Conservation (phyloP, 2,329 filamentous ascomycete species). For the Sarocladium strictum region DNA sequence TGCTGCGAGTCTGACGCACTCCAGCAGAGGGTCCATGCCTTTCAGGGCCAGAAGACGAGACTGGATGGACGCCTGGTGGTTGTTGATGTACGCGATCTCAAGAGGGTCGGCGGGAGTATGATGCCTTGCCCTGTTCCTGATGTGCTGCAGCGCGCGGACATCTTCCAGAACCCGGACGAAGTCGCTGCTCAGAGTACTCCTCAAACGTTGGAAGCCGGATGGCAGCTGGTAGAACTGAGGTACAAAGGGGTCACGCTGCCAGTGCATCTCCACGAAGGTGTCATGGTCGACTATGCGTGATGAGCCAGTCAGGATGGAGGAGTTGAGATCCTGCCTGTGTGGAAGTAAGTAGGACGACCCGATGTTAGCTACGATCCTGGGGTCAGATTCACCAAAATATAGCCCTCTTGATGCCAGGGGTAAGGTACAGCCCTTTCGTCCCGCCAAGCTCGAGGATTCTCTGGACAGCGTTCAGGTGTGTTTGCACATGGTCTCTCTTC, state of each 20-base stretch:
- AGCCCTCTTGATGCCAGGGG: conserved; percentile 34
- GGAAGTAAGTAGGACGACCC: background rate
- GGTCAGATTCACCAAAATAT: conserved; percentile 39
- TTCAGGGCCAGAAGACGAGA: conserved; percentile 26
- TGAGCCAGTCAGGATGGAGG: conserved; percentile 31
- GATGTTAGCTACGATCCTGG: no score
- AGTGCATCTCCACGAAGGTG: conserved; percentile 34
- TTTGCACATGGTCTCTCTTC: conserved; percentile 29
- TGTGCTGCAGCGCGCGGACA: conserved; percentile 30
- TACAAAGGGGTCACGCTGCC: conserved; percentile 28
- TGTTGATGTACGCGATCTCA: conserved; percentile 28
- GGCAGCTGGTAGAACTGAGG: conserved; percentile 21
- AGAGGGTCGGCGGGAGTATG: conserved; percentile 8
- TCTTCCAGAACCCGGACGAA: conserved; percentile 33
- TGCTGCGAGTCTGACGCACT: conserved; percentile 31
- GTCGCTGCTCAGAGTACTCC: conserved; percentile 19
- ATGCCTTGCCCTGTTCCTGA: conserved; percentile 24
- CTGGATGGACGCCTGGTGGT: conserved; percentile 36
- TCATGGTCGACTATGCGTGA: conserved; percentile 32
- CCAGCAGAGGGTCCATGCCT: conserved; percentile 16
- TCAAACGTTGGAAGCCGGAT: background rate
- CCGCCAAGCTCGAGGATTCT: conserved; percentile 27
- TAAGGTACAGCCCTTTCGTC: conserved; percentile 23
- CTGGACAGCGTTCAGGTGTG: conserved; percentile 34
- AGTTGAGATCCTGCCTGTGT: conserved; percentile 37